phyloP scores from a whole-genome alignment of 2,329 filamentous ascomycete species.

The Zarea fungicola region DNA sequence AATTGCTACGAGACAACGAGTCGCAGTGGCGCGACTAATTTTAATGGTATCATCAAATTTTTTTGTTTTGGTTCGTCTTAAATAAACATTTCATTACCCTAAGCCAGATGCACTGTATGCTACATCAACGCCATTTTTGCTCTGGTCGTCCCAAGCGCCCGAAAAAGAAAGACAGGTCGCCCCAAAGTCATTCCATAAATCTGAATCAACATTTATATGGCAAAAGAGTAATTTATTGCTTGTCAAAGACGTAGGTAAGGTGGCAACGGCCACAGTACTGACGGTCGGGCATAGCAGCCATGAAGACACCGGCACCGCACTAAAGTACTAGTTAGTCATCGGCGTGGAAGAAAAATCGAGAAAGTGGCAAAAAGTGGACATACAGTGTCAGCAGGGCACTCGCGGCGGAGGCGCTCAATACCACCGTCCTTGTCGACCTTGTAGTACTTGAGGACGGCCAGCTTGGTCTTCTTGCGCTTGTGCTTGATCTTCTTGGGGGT shows the following conservation, averaged over 20 bases:
- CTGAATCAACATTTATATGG: slow-evolving; percentile 6
- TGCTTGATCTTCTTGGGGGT: slow-evolving; percentile 99
- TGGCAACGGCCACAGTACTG: slow-evolving; percentile 87
- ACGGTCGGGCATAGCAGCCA: slow-evolving; percentile 99
- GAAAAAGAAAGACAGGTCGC: slow-evolving; percentile 12
- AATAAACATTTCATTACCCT: slow-evolving; percentile 34
- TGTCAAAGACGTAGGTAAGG: slow-evolving; percentile 69
- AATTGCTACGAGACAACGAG: too few species aligned
- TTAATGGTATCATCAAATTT: slow-evolving; percentile 18
- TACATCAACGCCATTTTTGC: slow-evolving; percentile 38
- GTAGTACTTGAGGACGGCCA: slow-evolving; percentile 99
- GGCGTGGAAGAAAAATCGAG: neutral
- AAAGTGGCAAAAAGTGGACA: slow-evolving; percentile 36
- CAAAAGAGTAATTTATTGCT: slow-evolving; percentile 43
- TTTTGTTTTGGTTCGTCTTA: slow-evolving; percentile 17
- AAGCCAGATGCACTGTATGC: slow-evolving; percentile 37
- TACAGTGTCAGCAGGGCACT: slow-evolving; percentile 90
- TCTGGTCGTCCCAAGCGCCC: slow-evolving; percentile 18
- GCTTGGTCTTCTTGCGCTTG: slow-evolving; percentile 99
- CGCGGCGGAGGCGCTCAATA: slow-evolving; percentile 97
- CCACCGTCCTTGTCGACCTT: slow-evolving; percentile 99
- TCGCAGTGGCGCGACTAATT: too few species aligned
- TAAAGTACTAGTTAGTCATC: slow-evolving; percentile 29
- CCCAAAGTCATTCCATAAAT: slow-evolving; percentile 15
- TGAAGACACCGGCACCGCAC: slow-evolving; percentile 99